Evolutionary conservation across 495 filamentous ascomycete genomes (phyloP).

Genomic region (Xylaria sp.): DNA sequence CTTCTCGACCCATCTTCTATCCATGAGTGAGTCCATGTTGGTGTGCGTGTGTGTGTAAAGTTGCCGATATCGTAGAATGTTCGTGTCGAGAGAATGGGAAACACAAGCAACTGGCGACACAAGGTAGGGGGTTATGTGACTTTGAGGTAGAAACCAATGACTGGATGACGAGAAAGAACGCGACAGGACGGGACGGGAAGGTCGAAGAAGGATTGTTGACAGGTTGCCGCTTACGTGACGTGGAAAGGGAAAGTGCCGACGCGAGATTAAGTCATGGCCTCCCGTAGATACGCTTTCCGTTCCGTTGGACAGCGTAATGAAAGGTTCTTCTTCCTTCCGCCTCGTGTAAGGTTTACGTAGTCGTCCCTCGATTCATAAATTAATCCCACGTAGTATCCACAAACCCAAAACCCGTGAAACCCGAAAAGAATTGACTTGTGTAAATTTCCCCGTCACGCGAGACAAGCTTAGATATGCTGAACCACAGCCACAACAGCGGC

Average conservation of each 20-base stretch:
- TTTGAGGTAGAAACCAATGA: background rate
- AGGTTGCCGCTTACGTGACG: background rate
- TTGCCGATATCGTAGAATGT: background rate
- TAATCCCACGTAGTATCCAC: slow-evolving; percentile 3
- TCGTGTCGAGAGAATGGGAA: slow-evolving; percentile 1
- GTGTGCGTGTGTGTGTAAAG: background rate
- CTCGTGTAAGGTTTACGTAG: background rate
- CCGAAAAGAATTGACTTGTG: slow-evolving; percentile 4
- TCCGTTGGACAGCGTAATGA: background rate
- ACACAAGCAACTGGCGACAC: slow-evolving; percentile 6
- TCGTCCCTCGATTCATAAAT: background rate
- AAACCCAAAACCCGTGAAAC: slow-evolving; percentile 5
- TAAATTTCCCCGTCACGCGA: background rate
- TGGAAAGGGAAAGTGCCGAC: background rate
- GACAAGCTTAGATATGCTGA: slow-evolving; percentile 33
- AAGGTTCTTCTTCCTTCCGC: slow-evolving; percentile 5
- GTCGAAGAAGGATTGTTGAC: background rate
- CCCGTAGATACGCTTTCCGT: background rate
- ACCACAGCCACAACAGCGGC: slow-evolving; percentile 34
- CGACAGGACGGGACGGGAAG: background rate
- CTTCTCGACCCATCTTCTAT: slow-evolving; percentile 10
- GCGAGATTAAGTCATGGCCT: slow-evolving; percentile 3
- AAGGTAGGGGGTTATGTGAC: background rate
- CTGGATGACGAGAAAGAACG: background rate
- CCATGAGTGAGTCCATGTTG: slow-evolving; percentile 25